phyloP scores from a whole-genome alignment of 257 asterid genomes.

The Linderniella brevidens region DNA sequence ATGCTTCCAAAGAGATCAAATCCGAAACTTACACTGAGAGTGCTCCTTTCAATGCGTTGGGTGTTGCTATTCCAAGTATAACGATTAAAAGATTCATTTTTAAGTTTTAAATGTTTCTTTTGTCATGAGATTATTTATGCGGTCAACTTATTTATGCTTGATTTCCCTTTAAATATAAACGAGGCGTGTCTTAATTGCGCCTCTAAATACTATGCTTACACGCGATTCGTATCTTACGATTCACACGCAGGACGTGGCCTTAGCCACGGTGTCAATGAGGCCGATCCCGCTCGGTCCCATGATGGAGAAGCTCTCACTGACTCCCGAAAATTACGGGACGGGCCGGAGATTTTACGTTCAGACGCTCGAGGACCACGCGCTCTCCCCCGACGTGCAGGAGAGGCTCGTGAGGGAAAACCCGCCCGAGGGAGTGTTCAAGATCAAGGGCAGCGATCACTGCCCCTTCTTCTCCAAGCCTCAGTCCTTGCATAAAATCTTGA shows the following conservation, averaged over 20 bases:
- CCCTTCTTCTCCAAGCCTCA: conserved; percentile 99
- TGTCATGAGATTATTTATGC: too few species aligned
- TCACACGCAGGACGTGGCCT: conserved; percentile 61
- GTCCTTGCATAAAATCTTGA: conserved; percentile 70
- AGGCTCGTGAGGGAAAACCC: conserved; percentile 85
- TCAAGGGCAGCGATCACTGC: conserved; percentile 90
- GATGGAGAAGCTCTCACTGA: conserved; percentile 61
- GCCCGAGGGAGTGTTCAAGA: conserved; percentile 87
- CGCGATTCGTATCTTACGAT: background rate
- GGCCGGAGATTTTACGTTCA: conserved; percentile 73
- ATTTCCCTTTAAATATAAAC: too few species aligned
- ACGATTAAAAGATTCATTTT: too few species aligned
- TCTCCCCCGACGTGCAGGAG: conserved; percentile 89
- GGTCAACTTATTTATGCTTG: too few species aligned
- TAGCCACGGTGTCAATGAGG: conserved; percentile 88
- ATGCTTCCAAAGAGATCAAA: too few species aligned
- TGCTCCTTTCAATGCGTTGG: too few species aligned
- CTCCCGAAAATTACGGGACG: conserved; percentile 61
- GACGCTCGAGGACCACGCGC: conserved; percentile 72
- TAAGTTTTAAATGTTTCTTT: too few species aligned
- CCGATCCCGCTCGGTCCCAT: conserved; percentile 77
- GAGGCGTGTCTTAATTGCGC: background rate
- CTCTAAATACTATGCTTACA: background rate
- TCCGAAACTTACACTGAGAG: too few species aligned
- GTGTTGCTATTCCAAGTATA: too few species aligned